Conservation (phyloP, 371 early-diverging fungal species). For the Lichtheimia ornata region DNA sequence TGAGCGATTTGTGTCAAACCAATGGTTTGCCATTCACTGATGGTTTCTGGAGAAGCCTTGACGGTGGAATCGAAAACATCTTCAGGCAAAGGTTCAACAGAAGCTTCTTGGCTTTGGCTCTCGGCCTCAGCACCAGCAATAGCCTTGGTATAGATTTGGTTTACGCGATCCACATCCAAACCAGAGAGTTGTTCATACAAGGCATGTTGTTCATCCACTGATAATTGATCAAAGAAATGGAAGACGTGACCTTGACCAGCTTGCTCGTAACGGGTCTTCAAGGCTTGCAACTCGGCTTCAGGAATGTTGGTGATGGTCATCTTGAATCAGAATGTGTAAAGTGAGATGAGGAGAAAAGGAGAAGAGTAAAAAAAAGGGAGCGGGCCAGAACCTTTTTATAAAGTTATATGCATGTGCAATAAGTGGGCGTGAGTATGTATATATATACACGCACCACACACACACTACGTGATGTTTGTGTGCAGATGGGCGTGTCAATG, state of each 20-base stretch:
- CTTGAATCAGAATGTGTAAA: conserved; percentile 4
- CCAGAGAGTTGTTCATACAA: conserved; percentile 68
- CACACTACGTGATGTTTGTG: no score
- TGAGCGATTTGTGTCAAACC: conserved; percentile 81
- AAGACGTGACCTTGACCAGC: conserved; percentile 94
- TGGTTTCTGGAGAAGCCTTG: conserved; percentile 54
- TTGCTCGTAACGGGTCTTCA: conserved; percentile 65
- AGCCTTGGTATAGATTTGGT: conserved; percentile 77
- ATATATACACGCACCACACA: no score
- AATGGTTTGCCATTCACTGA: conserved; percentile 69
- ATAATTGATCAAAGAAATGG: conserved; percentile 73
- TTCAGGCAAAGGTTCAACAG: conserved; percentile 78
- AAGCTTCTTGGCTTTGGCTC: conserved; percentile 33
- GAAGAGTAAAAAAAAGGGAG: conserved; percentile 1
- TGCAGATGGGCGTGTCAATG: no score
- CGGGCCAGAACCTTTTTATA: conserved; percentile 11
- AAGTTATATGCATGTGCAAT: neutral
- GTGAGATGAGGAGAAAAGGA: neutral
- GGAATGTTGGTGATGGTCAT: conserved; percentile 29
- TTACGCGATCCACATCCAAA: conserved; percentile 81
- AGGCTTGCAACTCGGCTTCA: conserved; percentile 40
- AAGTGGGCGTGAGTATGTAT: no score
- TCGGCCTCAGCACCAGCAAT: conserved; percentile 54
- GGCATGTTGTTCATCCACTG: conserved; percentile 52
- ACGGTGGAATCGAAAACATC: conserved; percentile 77